Evolutionary conservation across 2,329 filamentous ascomycete genomes (phyloP), one percentile per base, ranked within the genome.

Genomic region (Neofusicoccum sp.): DNA sequence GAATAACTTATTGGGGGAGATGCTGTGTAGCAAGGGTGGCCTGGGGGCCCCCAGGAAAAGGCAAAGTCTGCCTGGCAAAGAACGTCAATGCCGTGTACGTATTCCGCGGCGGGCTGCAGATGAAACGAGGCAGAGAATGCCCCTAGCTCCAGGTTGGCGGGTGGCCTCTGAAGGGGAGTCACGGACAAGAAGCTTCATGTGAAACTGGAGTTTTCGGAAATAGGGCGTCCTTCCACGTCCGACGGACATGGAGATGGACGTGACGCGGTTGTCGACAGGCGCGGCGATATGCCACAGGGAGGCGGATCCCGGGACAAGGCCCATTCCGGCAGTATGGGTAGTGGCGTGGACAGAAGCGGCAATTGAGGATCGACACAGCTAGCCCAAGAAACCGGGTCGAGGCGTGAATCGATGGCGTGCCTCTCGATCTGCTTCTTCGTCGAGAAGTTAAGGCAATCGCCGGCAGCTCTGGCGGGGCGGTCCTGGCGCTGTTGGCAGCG

Each of bases 101-200:
- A 37, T 22, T 50, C 48, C 28, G 48, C 48, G 33, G 48, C 48
- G 37, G 22, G 14, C 48, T 50, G 48, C 48, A 50, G 16, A 36
- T 50, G 33, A 50, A 36, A 50, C 48, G 48, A 50, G 48, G 48
- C 48, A 50, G 48, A 37, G 16, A 36, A 36, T 50, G 48, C 48
- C 47, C 47, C 14, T 12, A 49, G 47, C 47, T 49, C 47, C 48
- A 36, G 48, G 31, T 36, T 36, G 48, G 22, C 48, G 48, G 48
- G 33, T 36, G 31, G 33, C 16, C 31, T 31, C 48, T 36, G 48
- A 50, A 6, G 33, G 33, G 22, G 45, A 3, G 14, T 36, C 31
- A 22, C 22, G 14, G 14, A 31, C 14, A 50, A 22, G 6, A 22
- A 50, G 48, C 14, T 7, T 31, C 48, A 50, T 8, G 48, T 50